These are phyloP conservation scores for Madurella mycetomatis DNA, from an alignment of 2,329 filamentous ascomycete species.

Conservation along the genomic window DNA sequence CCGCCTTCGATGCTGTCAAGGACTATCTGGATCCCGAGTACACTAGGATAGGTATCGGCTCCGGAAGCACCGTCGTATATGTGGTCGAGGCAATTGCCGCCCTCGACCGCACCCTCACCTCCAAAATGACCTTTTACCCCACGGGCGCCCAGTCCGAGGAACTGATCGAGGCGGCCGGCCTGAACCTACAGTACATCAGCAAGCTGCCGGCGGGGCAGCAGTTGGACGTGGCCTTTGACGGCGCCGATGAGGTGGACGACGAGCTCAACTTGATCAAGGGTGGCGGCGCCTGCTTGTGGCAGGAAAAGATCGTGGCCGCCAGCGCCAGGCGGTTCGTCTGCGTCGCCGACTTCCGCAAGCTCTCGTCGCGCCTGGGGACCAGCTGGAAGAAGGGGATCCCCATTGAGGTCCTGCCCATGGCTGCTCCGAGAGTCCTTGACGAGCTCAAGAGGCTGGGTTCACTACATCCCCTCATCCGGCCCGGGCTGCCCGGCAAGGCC, in stretches of 20 bases:
- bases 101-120: constrained; percentile 50
- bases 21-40: constrained; percentile 63
- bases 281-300: constrained; percentile 93
- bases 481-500: constrained; percentile 70
- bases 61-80: constrained; percentile 76
- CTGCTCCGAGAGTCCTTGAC: constrained; percentile 70
- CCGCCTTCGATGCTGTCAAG: constrained; percentile 67
- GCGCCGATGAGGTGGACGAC: constrained; percentile 93
- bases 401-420: constrained; percentile 87
- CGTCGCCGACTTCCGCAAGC: constrained; percentile 77
- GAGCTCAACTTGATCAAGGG: constrained; percentile 97
- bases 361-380: constrained; percentile 67
- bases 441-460: constrained; percentile 72
- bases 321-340: constrained; percentile 81
- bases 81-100: constrained; percentile 75
- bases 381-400: constrained; percentile 80
- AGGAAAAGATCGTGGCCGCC: constrained; percentile 92
- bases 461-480: constrained; percentile 63
- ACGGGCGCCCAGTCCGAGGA: constrained; percentile 89
- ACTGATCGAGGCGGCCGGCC: constrained; percentile 73
- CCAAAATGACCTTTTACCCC: constrained; percentile 77
- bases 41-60: constrained; percentile 72
- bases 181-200: constrained; percentile 74
- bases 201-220: constrained; percentile 54
- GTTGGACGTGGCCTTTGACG: constrained; percentile 91